Base-by-base conservation (phyloP, 352 stramenopile species). In the Thraustochytrium sp. region DNA sequence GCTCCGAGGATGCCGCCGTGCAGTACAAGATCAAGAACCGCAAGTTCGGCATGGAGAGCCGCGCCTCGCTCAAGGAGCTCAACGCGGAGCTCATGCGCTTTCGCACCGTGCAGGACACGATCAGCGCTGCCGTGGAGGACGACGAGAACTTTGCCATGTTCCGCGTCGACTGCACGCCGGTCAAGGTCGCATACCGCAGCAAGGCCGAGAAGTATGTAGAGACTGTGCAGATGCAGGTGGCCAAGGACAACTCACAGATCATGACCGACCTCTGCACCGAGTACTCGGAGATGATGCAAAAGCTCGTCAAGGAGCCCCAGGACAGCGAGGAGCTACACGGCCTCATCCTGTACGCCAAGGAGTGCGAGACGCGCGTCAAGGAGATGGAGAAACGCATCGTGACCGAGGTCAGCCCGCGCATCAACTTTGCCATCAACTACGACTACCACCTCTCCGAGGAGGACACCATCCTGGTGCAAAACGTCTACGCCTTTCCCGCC, bases 341-440 rank as follows among this genome's bases (percentile, higher is more conserved):
- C 36, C 75, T 85, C 31, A 61, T 85, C 13, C 44, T 82, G 34
- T 55, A 74, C 23, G 74, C 72, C 36, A 75, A 74, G 34, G 82
- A 85, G 18, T 85, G 55, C 31, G 68, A 82, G 2, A 84, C 59
- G 18, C 53, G 55, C 0, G 68, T 44, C 37, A 80, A 80, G 38
- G 68, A 80, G 38, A 80, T 80, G 68, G 68, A 80, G 46, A 80
- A 80, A 34, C n/a, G 40, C 8, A 80, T 80, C 26, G 68, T 80
- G 8, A 80, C 68, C 44, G 68, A 80, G n/a, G 68, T 80, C 31
- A 80, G 68, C 51, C 68, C 68, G 18, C 68, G 68, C 31, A 80
- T 80, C 42, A 80, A 80, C 42, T 80, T 80, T 51, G 68, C 68
- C 29, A 80, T 80, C 51, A 80, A 80, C 42, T 64, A 80, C 68